Base-by-base conservation (phyloP, 1,139 yeast species). In the Pichia sp. region DNA sequence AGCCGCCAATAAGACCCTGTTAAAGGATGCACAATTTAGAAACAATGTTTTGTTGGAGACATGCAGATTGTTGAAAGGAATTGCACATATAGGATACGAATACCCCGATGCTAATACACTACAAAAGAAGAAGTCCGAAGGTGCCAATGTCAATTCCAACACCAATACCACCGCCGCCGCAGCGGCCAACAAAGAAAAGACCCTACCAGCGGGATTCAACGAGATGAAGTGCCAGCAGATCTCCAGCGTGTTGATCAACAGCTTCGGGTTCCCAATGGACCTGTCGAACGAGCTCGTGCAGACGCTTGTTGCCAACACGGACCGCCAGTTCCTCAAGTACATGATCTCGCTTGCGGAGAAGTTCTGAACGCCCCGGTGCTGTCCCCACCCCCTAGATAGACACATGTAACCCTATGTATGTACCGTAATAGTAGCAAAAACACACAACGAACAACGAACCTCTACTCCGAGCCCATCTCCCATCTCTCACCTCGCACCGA, bases 11-110 rank as follows among this genome's bases (percentile, higher is more conserved):
- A 76, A 71, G 39, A 82, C 83, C 56, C 79, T 85, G 59, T 69
- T 83, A 45, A 78, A 80, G 55, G 96, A 90, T 61, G 95, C 96
- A 3, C 91, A 87, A 61, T 79, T 77, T 58, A 77, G 94, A 58
- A 72, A 82, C 46, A 75, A 87, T 39, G 83, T 90, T 3, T 80
- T 81, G 52, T 49, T 61, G 34, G 99, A 93, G 59, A 71, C 89
- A 11, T 82, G 95, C 0, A 70, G 79, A 36, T 70, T 90, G 35
- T 77, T 91, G 61, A 85, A 82, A 57, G 73, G 84, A 4, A 72
- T 87, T 54, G 84, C 56, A 15, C 62, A 53, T 40, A 52, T 59
- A 32, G 77, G 68, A 55, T 67, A 47, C 41, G 56, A 55, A 15
- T 42, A 60, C 11, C 67, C 67, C 4, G 66, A 63, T 38, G 39